Percentiles rank a stretch among this genome's conserved stretches.
These are phyloP conservation scores for Talaromyces ruber DNA, from an alignment of 495 filamentous ascomycete species.

Conservation along the genomic window DNA sequence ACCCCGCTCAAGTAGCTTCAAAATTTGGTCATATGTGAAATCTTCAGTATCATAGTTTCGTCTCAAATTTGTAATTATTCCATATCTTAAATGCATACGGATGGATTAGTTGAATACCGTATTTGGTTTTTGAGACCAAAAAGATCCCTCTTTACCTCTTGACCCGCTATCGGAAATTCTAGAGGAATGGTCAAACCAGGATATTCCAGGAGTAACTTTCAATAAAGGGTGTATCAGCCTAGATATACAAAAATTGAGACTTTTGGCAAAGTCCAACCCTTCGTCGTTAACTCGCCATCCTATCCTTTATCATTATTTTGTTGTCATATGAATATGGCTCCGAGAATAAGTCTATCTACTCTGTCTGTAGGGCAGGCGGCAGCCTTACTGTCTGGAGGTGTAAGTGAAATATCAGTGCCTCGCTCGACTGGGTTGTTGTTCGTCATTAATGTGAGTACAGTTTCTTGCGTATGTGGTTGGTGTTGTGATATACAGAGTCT, in stretches of 20 bases:
- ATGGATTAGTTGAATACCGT: background rate
- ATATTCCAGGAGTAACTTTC: background rate
- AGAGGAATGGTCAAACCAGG: background rate
- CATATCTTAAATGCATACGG: background rate
- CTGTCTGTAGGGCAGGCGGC: background rate
- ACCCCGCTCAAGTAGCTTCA: background rate
- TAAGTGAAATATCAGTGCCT: background rate
- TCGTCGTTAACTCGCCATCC: background rate
- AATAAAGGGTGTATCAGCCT: background rate
- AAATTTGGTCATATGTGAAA: background rate
- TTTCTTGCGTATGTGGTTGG: background rate
- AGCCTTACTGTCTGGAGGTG: background rate
- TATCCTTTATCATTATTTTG: background rate
- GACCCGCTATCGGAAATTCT: background rate
- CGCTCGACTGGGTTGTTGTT: background rate
- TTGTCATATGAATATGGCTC: background rate
- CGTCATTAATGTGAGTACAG: background rate
- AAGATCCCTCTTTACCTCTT: background rate
- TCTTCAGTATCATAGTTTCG: background rate
- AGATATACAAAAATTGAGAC: background rate
- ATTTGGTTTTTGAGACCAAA: background rate
- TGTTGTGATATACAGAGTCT: slow-evolving; percentile 31
- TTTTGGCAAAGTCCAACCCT: background rate
- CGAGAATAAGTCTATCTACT: background rate
- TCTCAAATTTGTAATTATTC: background rate